Evolutionary conservation across 169 alveolate genomes (phyloP).

Genomic region (Plasmodium chabaudi): DNA sequence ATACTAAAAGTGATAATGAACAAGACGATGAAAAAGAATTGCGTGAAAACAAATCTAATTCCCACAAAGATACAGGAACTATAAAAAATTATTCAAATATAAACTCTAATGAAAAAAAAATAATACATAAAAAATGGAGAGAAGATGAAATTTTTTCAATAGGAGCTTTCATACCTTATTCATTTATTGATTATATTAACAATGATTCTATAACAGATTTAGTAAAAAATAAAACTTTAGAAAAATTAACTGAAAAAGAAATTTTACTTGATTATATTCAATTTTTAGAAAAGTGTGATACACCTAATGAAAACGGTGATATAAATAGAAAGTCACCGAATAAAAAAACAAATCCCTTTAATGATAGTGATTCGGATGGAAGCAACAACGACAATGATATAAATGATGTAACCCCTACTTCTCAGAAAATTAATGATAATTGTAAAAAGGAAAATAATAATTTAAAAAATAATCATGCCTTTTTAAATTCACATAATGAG

Average conservation of each 20-base stretch:
- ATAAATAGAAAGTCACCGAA: no score
- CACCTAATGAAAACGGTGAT: neutral
- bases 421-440: no score
- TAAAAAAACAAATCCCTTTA: no score
- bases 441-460: no score
- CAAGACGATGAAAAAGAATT: neutral
- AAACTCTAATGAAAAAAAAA: slow-evolving; percentile 11
- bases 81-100: slow-evolving; percentile 16
- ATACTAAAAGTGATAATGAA: neutral
- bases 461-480: no score
- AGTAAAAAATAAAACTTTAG: slow-evolving; percentile 29
- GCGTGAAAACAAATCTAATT: slow-evolving; percentile 4
- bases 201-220: slow-evolving; percentile 42
- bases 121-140: slow-evolving; percentile 70
- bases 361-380: no score
- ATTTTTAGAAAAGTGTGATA: slow-evolving; percentile 32
- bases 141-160: slow-evolving; percentile 73
- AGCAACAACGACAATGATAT: no score
- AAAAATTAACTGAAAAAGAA: slow-evolving; percentile 58
- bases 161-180: slow-evolving; percentile 68
- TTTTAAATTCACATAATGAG: no score
- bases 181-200: slow-evolving; percentile 72
- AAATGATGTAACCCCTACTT: no score
- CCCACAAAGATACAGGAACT: slow-evolving; percentile 5
- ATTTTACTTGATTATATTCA: slow-evolving; percentile 50